phyloP scores from a whole-genome alignment of 139 green algal species.

The Chlorella sp. region DNA sequence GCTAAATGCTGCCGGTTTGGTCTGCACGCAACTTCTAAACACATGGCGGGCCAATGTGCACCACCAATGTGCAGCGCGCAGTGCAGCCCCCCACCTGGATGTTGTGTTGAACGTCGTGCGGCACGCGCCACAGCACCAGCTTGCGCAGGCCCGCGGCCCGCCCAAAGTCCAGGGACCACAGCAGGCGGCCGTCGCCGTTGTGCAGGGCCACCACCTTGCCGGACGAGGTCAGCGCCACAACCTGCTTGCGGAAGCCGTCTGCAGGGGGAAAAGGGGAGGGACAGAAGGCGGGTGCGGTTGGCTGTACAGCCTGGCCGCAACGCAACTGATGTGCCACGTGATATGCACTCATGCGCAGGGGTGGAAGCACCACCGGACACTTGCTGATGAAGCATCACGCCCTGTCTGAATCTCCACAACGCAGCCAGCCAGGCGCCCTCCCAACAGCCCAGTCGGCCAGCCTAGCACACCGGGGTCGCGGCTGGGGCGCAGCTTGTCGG shows the following conservation, averaged over 20 bases:
- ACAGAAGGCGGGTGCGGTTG: neutral
- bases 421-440: neutral
- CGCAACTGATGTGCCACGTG: neutral
- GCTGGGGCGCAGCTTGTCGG: conserved; percentile 40
- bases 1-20: too few species aligned
- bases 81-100: neutral
- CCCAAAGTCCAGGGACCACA: conserved; percentile 71
- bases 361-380: neutral
- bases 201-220: conserved; percentile 87
- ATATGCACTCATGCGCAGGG: neutral
- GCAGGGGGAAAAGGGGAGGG: neutral
- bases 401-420: neutral
- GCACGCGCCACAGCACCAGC: conserved; percentile 60
- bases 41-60: neutral
- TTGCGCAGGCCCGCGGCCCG: neutral
- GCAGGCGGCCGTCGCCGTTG: conserved; percentile 83
- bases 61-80: neutral
- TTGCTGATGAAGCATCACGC: too few species aligned
- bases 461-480: conserved; percentile 27
- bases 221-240: conserved; percentile 29
- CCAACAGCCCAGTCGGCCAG: neutral
- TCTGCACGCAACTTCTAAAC: neutral
- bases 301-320: neutral
- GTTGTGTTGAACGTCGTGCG: conserved; percentile 68
- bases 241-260: conserved; percentile 49